Conservation (phyloP, 345 rosid species). For the Citropsis articulata region DNA sequence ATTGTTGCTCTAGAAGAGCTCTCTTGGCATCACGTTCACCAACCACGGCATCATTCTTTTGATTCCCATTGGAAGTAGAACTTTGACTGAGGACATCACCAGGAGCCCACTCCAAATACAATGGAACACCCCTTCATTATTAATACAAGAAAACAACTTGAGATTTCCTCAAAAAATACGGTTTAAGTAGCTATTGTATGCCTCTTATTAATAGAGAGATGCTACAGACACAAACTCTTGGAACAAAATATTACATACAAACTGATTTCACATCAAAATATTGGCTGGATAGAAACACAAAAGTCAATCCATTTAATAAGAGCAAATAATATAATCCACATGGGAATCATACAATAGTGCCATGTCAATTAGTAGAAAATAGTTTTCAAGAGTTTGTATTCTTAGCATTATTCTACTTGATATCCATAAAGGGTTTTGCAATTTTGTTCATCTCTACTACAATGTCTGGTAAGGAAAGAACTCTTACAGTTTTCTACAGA, state of each 20-base stretch:
- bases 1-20: constrained; percentile 56
- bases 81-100: constrained; percentile 52
- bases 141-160: constrained; percentile 4
- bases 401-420: not conserved
- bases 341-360: not conserved
- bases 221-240: not conserved
- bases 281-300: not conserved
- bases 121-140: constrained; percentile 72
- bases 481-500: not conserved
- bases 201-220: not conserved
- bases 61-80: constrained; percentile 32
- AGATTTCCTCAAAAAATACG: constrained; percentile 12
- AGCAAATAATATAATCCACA: not conserved
- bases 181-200: not conserved
- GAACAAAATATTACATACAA: no score
- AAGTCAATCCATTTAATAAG: not conserved
- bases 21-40: constrained; percentile 64
- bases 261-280: not conserved
- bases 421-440: not conserved
- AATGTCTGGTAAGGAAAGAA: not conserved
- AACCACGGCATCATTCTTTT: constrained; percentile 35
- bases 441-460: not conserved
- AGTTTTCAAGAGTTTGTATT: not conserved
- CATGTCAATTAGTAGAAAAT: not conserved
- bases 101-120: constrained; percentile 98